phyloP scores from a whole-genome alignment of 1,284 basidiomycete genomes.

The Trichosporon sp. region DNA sequence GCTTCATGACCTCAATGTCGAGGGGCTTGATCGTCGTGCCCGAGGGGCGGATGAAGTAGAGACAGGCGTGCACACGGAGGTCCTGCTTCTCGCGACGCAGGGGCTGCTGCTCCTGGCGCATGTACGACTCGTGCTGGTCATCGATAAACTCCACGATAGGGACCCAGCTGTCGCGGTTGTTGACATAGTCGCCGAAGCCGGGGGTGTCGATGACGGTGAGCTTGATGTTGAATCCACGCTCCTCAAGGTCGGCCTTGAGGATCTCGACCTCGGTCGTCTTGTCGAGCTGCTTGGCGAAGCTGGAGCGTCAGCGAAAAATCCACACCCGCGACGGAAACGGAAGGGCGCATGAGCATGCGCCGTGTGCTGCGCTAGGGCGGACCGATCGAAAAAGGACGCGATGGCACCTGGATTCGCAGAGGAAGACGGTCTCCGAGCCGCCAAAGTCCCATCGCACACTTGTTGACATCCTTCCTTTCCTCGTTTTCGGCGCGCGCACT shows the following conservation, averaged over 20 bases:
- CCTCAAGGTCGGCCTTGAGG: constrained; percentile 95
- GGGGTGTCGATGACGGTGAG: constrained; percentile 98
- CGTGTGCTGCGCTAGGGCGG: neutral
- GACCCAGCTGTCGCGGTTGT: constrained; percentile 97
- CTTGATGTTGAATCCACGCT: constrained; percentile 99
- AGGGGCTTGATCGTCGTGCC: constrained; percentile 98
- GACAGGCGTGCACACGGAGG: constrained; percentile 90
- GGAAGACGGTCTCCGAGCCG: neutral
- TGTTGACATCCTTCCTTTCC: neutral
- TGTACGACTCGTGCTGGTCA: constrained; percentile 98
- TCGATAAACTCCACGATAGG: constrained; percentile 99
- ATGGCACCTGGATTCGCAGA: neutral
- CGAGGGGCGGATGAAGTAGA: constrained; percentile 96
- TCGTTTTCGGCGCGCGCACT: constrained; percentile 9
- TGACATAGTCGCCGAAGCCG: constrained; percentile 98
- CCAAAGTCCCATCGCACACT: neutral
- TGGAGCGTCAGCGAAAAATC: constrained; percentile 8
- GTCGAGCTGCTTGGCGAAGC: constrained; percentile 95
- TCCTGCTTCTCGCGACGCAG: constrained; percentile 89
- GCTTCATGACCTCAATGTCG: constrained; percentile 99
- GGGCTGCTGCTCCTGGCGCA: constrained; percentile 99
- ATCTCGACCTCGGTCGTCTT: constrained; percentile 97
- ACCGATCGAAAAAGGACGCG: neutral
- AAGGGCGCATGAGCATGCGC: neutral
- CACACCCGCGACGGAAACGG: neutral